Conservation (phyloP, 2,329 filamentous ascomycete species). For the Purpureocillium takamizusanense region DNA sequence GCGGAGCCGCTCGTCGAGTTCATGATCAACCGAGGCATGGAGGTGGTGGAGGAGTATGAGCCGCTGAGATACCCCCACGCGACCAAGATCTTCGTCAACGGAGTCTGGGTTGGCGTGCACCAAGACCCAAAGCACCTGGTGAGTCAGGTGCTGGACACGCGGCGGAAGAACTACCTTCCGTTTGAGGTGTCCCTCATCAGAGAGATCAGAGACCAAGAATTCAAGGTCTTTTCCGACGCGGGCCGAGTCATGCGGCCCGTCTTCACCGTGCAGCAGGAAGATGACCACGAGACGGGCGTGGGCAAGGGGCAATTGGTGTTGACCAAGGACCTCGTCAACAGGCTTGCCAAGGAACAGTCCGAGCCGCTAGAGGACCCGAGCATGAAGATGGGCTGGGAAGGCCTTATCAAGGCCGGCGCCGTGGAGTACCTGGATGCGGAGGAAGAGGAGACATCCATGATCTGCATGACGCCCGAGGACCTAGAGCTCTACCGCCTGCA, state of each 20-base stretch:
- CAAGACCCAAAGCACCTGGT: conserved; percentile 82
- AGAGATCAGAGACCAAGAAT: conserved; percentile 93
- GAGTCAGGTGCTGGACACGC: conserved; percentile 64
- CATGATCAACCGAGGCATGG: conserved; percentile 94
- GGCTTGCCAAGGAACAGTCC: conserved; percentile 65
- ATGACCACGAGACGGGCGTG: conserved; percentile 53
- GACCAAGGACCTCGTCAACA: conserved; percentile 71
- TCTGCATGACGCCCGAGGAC: conserved; percentile 97
- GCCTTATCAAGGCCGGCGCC: conserved; percentile 72
- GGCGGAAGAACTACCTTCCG: conserved; percentile 74
- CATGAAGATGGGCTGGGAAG: conserved; percentile 76
- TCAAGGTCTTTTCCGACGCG: conserved; percentile 97
- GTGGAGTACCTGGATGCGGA: conserved; percentile 97
- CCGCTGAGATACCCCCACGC: conserved; percentile 77
- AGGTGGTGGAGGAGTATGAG: conserved; percentile 92
- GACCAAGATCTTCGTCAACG: conserved; percentile 97
- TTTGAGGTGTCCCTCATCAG: conserved; percentile 91
- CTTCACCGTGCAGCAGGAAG: conserved; percentile 87
- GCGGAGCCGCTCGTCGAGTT: conserved; percentile 87
- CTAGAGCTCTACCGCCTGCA: conserved; percentile 67
- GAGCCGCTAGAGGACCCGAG: conserved; percentile 51
- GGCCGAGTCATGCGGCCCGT: conserved; percentile 89
- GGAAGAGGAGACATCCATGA: conserved; percentile 98
- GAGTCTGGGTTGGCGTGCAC: conserved; percentile 95
- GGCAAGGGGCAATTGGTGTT: conserved; percentile 66